Percentiles rank a stretch among this genome's conserved stretches.
These are phyloP conservation scores for Wickerhamomyces chaumierensis DNA, from an alignment of 805 yeast species.

Conservation along the genomic window DNA sequence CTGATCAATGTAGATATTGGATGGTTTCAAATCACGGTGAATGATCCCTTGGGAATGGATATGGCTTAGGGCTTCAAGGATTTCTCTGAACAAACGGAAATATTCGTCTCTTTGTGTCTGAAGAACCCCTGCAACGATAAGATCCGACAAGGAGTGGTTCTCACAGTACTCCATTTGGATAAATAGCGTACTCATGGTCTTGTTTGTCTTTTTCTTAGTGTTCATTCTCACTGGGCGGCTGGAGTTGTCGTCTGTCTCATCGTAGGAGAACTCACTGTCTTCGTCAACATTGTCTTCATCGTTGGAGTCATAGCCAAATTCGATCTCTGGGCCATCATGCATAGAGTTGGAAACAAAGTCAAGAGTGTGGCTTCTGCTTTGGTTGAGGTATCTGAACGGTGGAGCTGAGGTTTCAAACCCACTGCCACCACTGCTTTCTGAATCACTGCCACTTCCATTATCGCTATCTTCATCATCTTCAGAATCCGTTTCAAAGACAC, in stretches of 20 bases:
- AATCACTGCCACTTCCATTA: constrained; percentile 1
- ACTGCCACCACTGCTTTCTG: not conserved
- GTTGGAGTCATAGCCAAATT: constrained; percentile 30
- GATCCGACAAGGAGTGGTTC: constrained; percentile 76
- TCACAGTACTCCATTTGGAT: constrained; percentile 99
- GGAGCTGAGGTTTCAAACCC: constrained; percentile 13
- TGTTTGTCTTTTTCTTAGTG: constrained; percentile 8
- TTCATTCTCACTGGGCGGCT: constrained; percentile 3
- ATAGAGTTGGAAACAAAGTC: constrained; percentile 64
- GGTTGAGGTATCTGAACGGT: not conserved
- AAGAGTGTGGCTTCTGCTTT: constrained; percentile 26
- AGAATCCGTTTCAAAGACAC: constrained; percentile 23
- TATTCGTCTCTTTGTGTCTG: constrained; percentile 65
- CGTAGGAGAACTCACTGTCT: constrained; percentile 11
- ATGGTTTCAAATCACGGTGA: constrained; percentile 91
- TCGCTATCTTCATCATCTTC: constrained; percentile 9
- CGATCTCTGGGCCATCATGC: constrained; percentile 40
- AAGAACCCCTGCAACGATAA: constrained; percentile 66
- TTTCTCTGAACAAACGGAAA: constrained; percentile 83
- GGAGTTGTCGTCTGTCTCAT: constrained; percentile 15
- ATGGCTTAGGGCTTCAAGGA: constrained; percentile 80
- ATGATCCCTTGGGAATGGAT: constrained; percentile 91
- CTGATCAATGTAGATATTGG: constrained; percentile 89
- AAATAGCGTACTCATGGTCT: constrained; percentile 58
- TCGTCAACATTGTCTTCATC: constrained; percentile 11